Percentiles rank a stretch among this genome's conserved stretches.
Evolutionary conservation across 257 asterid genomes (phyloP).

Genomic region (Verbena officinalis): DNA sequence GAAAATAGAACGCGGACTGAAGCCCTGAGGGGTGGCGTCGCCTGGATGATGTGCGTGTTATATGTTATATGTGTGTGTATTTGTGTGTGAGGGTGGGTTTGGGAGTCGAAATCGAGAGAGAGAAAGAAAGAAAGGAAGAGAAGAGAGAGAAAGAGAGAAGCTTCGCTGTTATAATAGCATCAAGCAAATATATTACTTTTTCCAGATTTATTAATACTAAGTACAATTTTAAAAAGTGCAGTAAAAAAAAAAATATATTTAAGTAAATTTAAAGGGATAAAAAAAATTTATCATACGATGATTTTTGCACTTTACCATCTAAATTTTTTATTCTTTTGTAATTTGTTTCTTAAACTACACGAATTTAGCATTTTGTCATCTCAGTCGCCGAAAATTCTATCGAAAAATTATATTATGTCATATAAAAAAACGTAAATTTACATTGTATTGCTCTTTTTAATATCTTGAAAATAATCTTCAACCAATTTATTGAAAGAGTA

Average conservation of each 20-base stretch:
- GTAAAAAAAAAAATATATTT: background rate
- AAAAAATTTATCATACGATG: too few relatives aligned
- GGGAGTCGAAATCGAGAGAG: conserved; percentile 66
- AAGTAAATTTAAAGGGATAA: too few relatives aligned
- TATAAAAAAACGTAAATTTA: too few relatives aligned
- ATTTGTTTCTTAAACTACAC: too few relatives aligned
- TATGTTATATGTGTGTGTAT: conserved; percentile 19
- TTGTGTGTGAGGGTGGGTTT: conserved; percentile 37
- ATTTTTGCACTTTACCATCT: too few relatives aligned
- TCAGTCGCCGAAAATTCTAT: too few relatives aligned
- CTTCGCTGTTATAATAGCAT: conserved; percentile 41
- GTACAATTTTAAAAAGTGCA: background rate
- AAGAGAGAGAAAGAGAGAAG: conserved; percentile 21
- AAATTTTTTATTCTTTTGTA: too few relatives aligned
- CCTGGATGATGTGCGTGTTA: conserved; percentile 41
- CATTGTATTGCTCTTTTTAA: too few relatives aligned
- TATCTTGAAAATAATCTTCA: too few relatives aligned
- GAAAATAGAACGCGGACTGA: conserved; percentile 27
- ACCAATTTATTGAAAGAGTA: too few relatives aligned
- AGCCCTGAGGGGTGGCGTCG: conserved; percentile 24
- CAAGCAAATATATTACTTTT: conserved; percentile 19
- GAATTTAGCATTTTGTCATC: too few relatives aligned
- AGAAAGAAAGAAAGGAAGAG: conserved; percentile 33
- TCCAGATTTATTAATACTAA: conserved; percentile 22
- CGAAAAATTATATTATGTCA: too few relatives aligned